Conservation (phyloP, 208 protist species). For the Acanthamoeba triangularis region DNA sequence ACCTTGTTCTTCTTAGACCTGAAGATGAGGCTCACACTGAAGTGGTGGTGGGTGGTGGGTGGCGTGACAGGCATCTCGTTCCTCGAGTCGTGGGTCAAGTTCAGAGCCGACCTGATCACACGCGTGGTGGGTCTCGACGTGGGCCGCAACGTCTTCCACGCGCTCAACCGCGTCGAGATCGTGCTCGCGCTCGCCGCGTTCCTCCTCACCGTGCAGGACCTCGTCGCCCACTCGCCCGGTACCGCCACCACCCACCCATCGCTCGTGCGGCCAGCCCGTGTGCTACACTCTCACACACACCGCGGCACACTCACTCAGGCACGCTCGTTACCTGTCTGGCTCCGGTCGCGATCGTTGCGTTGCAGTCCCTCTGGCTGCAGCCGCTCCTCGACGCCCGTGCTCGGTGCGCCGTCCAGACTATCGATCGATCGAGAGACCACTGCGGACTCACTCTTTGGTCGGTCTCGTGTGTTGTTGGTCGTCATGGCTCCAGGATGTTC, state of each 20-base stretch:
- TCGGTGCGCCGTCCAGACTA: no score
- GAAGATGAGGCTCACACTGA: no score
- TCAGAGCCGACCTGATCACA: neutral
- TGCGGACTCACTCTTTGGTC: no score
- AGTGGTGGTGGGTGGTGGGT: no score
- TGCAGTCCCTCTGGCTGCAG: constrained; percentile 23
- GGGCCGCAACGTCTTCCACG: constrained; percentile 43
- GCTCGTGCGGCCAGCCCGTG: neutral
- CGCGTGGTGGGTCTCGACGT: constrained; percentile 38
- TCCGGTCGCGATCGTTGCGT: neutral
- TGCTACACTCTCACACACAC: no score
- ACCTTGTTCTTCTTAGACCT: no score
- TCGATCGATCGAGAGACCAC: no score
- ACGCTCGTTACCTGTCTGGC: neutral
- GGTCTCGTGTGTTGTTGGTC: neutral
- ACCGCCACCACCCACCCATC: neutral
- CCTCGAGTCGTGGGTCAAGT: constrained; percentile 28
- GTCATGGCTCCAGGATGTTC: neutral
- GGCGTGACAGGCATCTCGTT: constrained; percentile 3
- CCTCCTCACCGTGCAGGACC: neutral
- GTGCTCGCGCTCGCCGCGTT: neutral
- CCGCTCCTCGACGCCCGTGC: neutral
- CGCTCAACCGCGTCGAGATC: constrained; percentile 22
- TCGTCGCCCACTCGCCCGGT: neutral
- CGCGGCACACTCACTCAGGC: neutral